Conservation (phyloP, 225 moss, liverwort and hornwort genomes). For the Climacium dendroides region DNA sequence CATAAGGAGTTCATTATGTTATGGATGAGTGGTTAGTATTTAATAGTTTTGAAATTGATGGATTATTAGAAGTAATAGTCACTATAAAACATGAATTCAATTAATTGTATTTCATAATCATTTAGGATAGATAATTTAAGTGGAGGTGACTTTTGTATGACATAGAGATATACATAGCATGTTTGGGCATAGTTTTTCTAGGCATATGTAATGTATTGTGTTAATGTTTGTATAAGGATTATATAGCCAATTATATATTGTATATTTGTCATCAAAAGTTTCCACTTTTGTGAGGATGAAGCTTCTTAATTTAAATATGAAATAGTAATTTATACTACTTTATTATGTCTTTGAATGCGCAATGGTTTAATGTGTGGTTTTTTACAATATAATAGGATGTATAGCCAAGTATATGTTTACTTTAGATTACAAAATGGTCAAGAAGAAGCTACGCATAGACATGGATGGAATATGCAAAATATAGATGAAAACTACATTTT, state of each 20-base stretch:
- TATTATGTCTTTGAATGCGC: neutral
- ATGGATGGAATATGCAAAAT: too few relatives aligned
- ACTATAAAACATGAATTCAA: neutral
- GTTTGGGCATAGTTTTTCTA: neutral
- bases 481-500: too few relatives aligned
- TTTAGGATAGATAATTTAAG: neutral
- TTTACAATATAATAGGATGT: neutral
- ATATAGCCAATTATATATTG: neutral
- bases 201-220: neutral
- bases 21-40: neutral
- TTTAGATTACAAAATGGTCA: too few relatives aligned
- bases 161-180: neutral
- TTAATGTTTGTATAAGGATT: neutral
- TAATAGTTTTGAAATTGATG: neutral
- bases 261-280: neutral
- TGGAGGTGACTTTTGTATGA: neutral
- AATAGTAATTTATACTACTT: accelerated
- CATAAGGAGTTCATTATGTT: accelerated
- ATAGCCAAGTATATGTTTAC: too few relatives aligned
- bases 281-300: accelerated
- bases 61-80: accelerated
- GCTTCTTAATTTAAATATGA: neutral
- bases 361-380: neutral
- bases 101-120: neutral
- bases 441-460: too few relatives aligned